These are phyloP conservation scores for Fusarium sp. DNA, from an alignment of 2,329 filamentous ascomycete genomes.

Conservation along the genomic window DNA sequence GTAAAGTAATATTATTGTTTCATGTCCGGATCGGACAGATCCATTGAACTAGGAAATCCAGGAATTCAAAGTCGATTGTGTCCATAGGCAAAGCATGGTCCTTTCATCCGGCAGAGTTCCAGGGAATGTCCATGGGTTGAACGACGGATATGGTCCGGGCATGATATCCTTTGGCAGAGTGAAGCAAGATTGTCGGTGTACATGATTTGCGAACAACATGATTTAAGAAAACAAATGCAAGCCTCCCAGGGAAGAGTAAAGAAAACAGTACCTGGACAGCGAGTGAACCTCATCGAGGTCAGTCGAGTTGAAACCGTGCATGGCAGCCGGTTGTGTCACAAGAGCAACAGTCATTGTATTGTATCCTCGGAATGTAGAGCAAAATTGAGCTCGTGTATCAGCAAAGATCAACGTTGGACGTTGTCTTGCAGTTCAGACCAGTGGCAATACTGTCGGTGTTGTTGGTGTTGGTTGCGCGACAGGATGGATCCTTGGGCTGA, in stretches of 20 bases:
- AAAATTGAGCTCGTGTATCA: conserved; percentile 46
- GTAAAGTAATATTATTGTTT: conserved; percentile 43
- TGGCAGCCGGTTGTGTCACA: conserved; percentile 60
- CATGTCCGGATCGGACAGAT: conserved; percentile 50
- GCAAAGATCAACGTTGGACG: conserved; percentile 46
- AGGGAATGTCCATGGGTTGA: conserved; percentile 28
- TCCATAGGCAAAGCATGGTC: conserved; percentile 11
- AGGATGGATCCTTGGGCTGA: conserved; percentile 45
- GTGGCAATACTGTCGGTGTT: conserved; percentile 43
- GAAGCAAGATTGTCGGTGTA: conserved; percentile 43
- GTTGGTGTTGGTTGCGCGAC: conserved; percentile 47
- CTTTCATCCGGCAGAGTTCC: conserved; percentile 28
- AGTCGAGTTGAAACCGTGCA: conserved; percentile 64
- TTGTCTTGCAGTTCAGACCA: conserved; percentile 45
- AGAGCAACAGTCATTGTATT: conserved; percentile 63
- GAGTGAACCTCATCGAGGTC: conserved; percentile 70
- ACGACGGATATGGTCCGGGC: conserved; percentile 23
- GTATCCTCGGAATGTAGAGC: conserved; percentile 54
- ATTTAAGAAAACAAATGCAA: conserved; percentile 51
- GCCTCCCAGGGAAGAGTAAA: conserved; percentile 58
- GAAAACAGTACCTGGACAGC: conserved; percentile 70
- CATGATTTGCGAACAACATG: conserved; percentile 48
- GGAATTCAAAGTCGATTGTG: conserved; percentile 10
- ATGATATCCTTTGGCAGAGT: conserved; percentile 37
- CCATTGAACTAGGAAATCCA: conserved; percentile 34